A percentile compares a stretch with the other conserved stretches of the same genome.
phyloP scores from a whole-genome alignment of 371 early-diverging fungal genomes.

The Mucor piriformis region DNA sequence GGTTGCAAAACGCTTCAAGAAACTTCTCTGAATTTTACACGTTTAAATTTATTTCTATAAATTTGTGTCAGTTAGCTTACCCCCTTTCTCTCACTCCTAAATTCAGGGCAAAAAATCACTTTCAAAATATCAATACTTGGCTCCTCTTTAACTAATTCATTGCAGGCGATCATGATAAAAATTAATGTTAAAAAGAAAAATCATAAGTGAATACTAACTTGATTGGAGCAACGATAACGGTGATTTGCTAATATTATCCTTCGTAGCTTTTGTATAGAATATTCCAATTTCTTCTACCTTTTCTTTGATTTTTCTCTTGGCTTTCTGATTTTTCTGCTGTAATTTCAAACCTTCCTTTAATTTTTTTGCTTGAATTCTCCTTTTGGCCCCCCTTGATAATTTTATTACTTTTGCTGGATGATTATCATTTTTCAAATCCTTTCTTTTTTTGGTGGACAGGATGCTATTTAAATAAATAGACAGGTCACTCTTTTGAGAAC shows the following conservation, averaged over 20 bases:
- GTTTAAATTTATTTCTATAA: not conserved
- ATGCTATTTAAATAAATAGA: not conserved
- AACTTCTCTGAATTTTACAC: not conserved
- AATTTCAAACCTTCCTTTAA: too few species aligned
- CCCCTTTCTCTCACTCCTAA: not conserved
- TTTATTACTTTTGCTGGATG: not conserved
- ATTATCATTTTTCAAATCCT: not conserved
- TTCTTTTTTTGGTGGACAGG: not conserved
- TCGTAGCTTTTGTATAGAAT: too few species aligned
- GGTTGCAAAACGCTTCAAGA: not conserved
- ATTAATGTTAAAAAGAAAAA: too few species aligned
- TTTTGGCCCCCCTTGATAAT: constrained; percentile 7
- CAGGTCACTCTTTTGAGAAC: not conserved
- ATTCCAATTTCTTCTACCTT: too few species aligned
- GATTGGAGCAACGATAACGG: too few species aligned
- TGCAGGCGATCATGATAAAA: too few species aligned
- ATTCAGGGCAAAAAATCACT: not conserved
- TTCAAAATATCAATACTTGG: too few species aligned
- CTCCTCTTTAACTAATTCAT: too few species aligned
- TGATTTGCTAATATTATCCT: too few species aligned
- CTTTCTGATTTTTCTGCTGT: too few species aligned
- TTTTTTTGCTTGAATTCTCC: not conserved
- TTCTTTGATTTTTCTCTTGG: too few species aligned
- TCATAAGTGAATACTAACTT: too few species aligned
- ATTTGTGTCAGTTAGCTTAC: not conserved